Evolutionary conservation across 163 green algal genomes (phyloP).

Genomic region (Chlamydomonas reinhardtii): DNA sequence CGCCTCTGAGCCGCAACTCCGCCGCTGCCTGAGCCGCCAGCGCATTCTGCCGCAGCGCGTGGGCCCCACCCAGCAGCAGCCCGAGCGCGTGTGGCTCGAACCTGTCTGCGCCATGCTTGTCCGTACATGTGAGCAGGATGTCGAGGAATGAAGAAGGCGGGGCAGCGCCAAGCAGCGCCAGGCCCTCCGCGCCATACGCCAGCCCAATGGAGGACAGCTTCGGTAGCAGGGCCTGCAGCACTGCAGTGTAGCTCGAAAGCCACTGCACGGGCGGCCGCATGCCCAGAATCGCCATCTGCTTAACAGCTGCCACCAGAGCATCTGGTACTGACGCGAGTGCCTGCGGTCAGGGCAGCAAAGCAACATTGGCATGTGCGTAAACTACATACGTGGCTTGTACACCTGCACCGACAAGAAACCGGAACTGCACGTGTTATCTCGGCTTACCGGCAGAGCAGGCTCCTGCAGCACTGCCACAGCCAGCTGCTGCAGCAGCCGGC

Average conservation of each 20-base stretch:
- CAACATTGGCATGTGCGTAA: too few relatives aligned
- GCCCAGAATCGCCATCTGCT: background rate
- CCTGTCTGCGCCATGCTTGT: background rate
- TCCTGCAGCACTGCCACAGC: background rate
- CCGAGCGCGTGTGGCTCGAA: background rate
- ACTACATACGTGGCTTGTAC: too few relatives aligned
- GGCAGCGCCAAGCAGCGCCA: background rate
- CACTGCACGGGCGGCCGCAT: background rate
- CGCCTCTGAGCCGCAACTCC: too few relatives aligned
- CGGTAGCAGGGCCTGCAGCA: background rate
- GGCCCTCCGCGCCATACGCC: background rate
- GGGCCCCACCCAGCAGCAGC: slow-evolving; percentile 3
- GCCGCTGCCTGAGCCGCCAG: too few relatives aligned
- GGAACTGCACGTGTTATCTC: too few relatives aligned
- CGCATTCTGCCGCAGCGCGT: background rate
- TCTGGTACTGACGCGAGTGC: background rate
- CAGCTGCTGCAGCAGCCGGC: background rate
- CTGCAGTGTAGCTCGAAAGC: background rate
- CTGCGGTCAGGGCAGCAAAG: too few relatives aligned
- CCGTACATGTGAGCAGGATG: background rate
- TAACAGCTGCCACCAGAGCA: background rate
- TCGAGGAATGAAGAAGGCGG: background rate
- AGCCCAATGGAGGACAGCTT: background rate
- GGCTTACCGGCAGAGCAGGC: background rate
- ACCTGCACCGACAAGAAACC: too few relatives aligned